Evolutionary conservation across 1,284 basidiomycete species (phyloP), one percentile per base, ranked within the genome.

Genomic region (Heliocybe sulcata): DNA sequence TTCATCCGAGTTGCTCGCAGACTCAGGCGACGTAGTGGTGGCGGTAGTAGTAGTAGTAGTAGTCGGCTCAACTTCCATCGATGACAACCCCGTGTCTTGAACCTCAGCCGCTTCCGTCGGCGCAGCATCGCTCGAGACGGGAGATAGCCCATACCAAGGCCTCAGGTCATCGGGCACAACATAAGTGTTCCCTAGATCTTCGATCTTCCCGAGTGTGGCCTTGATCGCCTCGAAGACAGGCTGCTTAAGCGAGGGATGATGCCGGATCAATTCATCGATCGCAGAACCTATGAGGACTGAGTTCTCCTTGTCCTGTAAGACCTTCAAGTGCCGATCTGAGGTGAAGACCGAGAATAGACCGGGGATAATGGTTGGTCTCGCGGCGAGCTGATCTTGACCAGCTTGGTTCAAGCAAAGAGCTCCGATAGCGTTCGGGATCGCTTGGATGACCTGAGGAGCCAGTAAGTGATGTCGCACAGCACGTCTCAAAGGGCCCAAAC

Each of bases 361-460:
- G 8, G 85, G 85, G 61, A 99, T 90, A 57, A 98, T 84, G 54
- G 79, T 81, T 1, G 90, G 87, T 49, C 87, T 85, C 10, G 81
- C 80, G 14, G 84, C 73, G 42, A 98, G 82, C 63, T 92, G 89
- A 35, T 91, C 82, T 62, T 97, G 85, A 2, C 97, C 97, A 2
- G 82, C 76, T 61, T 92, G 87, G 65, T 99, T 99, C 55, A 99
- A 80, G 68, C 96, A 99, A 45, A 99, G 77, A 0, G 97, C 97
- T 33, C 96, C 95, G 54, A 99, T 85, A n/a, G 94, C 96, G 63
- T 96, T 96, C 0, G 95, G 92, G 55, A 98, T 85, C 0, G 94
- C 85, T 74, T 90, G 87, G 53, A 99, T 85, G 53, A 98, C 89
- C 85, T 95, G 63, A 14, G 45, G 54, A 49, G 56, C 51, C 29